phyloP scores from a whole-genome alignment of 225 moss, liverwort and hornwort genomes.

The Marchantia polymorpha region DNA sequence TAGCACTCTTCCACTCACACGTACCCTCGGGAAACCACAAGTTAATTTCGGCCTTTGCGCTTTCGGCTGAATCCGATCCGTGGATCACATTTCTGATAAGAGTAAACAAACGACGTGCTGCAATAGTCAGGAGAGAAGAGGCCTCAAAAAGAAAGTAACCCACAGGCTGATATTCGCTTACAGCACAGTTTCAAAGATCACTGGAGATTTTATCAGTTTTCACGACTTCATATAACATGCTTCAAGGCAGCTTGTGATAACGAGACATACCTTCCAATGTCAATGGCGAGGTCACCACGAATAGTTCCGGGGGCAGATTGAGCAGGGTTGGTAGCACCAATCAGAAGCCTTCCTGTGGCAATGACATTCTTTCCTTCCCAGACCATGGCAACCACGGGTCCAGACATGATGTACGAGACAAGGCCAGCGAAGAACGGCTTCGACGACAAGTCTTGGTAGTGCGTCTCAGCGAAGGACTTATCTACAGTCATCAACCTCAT shows the following conservation, averaged over 20 bases:
- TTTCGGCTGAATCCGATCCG: conserved; percentile 39
- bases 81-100: conserved; percentile 41
- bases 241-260: no score
- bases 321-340: conserved; percentile 43
- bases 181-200: not conserved
- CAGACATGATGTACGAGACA: conserved; percentile 41
- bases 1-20: conserved; percentile 32
- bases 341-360: conserved; percentile 32
- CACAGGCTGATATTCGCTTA: not conserved
- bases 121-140: not conserved
- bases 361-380: conserved; percentile 44
- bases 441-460: conserved; percentile 37
- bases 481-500: conserved; percentile 31
- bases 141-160: no score
- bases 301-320: conserved; percentile 40
- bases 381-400: conserved; percentile 41
- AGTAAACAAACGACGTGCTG: not conserved
- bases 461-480: conserved; percentile 40
- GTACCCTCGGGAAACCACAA: conserved; percentile 43
- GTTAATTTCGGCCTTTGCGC: conserved; percentile 33
- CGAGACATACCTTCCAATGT: conserved; percentile 33
- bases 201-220: not conserved
- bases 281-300: conserved; percentile 37
- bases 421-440: conserved; percentile 37
- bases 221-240: not conserved